Base-by-base conservation (phyloP, 2,329 filamentous ascomycete genomes). In the Beauveria sp. region DNA sequence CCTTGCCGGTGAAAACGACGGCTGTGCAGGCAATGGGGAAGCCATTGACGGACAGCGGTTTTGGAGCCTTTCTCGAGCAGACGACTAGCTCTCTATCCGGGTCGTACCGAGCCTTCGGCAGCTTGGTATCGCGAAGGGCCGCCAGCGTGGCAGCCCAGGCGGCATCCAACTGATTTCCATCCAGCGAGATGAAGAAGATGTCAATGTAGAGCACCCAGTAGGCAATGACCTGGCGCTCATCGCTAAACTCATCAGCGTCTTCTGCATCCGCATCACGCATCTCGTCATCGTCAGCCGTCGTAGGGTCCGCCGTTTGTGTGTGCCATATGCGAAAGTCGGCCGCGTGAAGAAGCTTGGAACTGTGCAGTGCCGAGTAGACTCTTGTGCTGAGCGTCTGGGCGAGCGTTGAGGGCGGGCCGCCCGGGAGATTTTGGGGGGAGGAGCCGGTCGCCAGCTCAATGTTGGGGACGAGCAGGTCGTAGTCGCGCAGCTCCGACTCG, bases 121-220 rank as follows among this genome's bases (percentile, higher is more conserved):
- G 76, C 62, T 81, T 84, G 5, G 91, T 93, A 72, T 94, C 85
- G 58, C 79, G 80, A 62, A 99, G 77, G 7, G 94, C 93, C 9
- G 92, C 90, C 24, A 96, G 73, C 0, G 96, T 81, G 14, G 91
- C 87, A 1, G 88, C 83, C 92, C 93, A 97, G 0, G 91, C 91
- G 0, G 91, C 90, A 70, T 99, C 93, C 66, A 97, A 92, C 1
- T 91, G 85, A 69, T 94, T 96, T 6, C 93, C 93, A 65, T 96
- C 92, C 55, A 96, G 85, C 0, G 91, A 96, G 66, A 99, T 88
- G 75, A 96, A 94, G 70, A 97, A 84, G n/a, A 97, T 81, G 70
- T 97, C 93, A 66, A 99, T 90, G 74, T 96, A 97, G 22, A 99
- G 84, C 10, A 90, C 87, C 94, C 93, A 99, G 73, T 96, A 97